Evolutionary conservation across 2,329 filamentous ascomycete species (phyloP), one percentile per base, ranked within the genome.

Genomic region (Epichloe coenophiala): DNA sequence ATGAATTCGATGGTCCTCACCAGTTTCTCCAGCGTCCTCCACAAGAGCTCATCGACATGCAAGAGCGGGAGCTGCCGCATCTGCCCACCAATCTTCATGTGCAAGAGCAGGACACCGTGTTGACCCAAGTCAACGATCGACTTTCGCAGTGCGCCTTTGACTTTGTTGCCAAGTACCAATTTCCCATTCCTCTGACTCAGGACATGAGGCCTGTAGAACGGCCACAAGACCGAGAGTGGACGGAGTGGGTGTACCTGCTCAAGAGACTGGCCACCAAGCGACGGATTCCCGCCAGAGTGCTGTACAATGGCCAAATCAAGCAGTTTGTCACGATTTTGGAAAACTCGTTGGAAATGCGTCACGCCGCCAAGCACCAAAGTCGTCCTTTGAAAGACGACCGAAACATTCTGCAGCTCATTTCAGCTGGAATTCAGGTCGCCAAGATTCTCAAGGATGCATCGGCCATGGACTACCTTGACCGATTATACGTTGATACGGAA

Each of bases 281-380:
- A 57, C 81, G 88, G 55, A 91, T 94, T 58, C 88, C 88, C 5
- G 86, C 88, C 45, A 76, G 87, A 51, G 85, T 93, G 19, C 72
- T 94, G 42, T 93, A 91, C 72, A 87, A 93, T 64, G 86, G 86
- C 53, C 88, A 94, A 69, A 94, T 94, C 69, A 93, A 91, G 70
- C 87, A 93, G 67, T 82, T 94, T 66, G 85, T 93, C 57, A 93
- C 88, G 41, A 86, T 93, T 33, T 70, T 94, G 59, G 88, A 94
- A 63, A 94, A 93, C 68, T 90, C 86, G 45, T 72, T 94, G 61
- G 87, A 91, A 71, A 90, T 90, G 86, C 77, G 87, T 55, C 86
- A 91, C 65, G 85, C 86, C 53, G 84, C 86, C 46, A 89, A 88
- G 54, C 84, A 90, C 68, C 86, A 90, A 68, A 86, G 82, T 56